Conservation (phyloP, 2,329 filamentous ascomycete genomes). For the Phialophora tarda region DNA sequence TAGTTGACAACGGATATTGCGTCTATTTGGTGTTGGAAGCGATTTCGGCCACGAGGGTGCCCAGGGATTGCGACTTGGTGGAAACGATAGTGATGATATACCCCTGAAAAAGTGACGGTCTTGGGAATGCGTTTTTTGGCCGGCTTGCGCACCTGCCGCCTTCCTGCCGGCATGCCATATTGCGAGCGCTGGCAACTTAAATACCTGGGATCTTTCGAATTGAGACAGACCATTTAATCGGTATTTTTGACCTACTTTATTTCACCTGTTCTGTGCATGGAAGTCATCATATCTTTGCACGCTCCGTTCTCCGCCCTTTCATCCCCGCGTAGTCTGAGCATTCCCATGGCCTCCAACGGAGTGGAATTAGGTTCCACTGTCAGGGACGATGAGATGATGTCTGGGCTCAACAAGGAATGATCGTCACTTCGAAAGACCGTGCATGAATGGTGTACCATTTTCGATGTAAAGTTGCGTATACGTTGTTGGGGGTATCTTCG, state of each 20-base stretch:
- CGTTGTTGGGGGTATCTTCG: not conserved
- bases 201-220: not conserved
- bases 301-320: not conserved
- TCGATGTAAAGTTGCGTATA: not conserved
- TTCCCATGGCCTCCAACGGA: not conserved
- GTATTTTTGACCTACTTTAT: not conserved
- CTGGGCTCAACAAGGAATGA: not conserved
- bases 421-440: not conserved
- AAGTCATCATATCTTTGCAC: not conserved
- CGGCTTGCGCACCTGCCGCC: not conserved
- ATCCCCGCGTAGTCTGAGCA: not conserved
- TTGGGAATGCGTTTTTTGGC: not conserved
- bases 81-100: conserved; percentile 4
- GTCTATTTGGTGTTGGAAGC: not conserved
- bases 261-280: not conserved
- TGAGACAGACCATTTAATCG: not conserved
- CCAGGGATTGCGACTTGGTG: not conserved
- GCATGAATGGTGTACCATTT: not conserved
- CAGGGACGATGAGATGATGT: not conserved
- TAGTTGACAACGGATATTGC: not conserved
- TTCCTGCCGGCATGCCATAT: not conserved
- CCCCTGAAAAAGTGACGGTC: conserved; percentile 3
- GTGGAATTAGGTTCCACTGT: not conserved
- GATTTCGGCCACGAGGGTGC: not conserved
- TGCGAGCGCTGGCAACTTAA: not conserved